Conservation (phyloP, 257 asterid species). For the Marsdenia floribunda region DNA sequence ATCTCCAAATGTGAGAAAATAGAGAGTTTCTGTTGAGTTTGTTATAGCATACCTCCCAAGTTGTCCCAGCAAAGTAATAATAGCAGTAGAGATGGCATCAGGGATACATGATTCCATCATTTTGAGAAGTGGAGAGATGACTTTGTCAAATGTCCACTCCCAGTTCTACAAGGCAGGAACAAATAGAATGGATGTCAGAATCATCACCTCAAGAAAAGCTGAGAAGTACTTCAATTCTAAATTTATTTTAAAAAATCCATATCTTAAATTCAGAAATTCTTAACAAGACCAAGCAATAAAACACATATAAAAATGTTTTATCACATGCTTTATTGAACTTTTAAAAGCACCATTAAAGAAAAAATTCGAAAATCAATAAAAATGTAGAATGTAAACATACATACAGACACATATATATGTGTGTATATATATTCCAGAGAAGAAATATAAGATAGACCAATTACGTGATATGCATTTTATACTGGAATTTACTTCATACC, state of each 20-base stretch:
- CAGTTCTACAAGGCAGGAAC: slow-evolving; percentile 57
- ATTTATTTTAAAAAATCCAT: background rate
- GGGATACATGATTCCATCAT: slow-evolving; percentile 39
- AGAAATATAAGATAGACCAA: background rate
- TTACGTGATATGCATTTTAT: too few species aligned
- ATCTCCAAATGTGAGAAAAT: too few species aligned
- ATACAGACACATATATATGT: too few species aligned
- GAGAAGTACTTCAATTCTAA: background rate
- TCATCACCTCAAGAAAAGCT: background rate
- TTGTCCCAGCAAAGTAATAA: slow-evolving; percentile 62
- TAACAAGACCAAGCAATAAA: background rate
- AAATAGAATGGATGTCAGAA: slow-evolving; percentile 7
- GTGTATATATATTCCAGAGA: background rate
- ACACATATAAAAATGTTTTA: background rate
- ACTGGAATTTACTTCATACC: too few species aligned
- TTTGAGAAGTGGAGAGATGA: slow-evolving; percentile 40
- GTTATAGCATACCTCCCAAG: slow-evolving; percentile 65
- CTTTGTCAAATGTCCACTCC: slow-evolving; percentile 61
- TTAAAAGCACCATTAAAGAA: background rate
- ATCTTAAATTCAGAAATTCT: background rate
- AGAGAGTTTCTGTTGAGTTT: background rate
- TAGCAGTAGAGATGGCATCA: slow-evolving; percentile 47
- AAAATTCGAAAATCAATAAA: background rate
- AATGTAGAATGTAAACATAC: background rate
- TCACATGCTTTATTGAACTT: background rate